A percentile compares a stretch with the other conserved stretches of the same genome.
Conservation (phyloP, 1,284 basidiomycete genomes). For the Cutaneotrichosporon sp. region DNA sequence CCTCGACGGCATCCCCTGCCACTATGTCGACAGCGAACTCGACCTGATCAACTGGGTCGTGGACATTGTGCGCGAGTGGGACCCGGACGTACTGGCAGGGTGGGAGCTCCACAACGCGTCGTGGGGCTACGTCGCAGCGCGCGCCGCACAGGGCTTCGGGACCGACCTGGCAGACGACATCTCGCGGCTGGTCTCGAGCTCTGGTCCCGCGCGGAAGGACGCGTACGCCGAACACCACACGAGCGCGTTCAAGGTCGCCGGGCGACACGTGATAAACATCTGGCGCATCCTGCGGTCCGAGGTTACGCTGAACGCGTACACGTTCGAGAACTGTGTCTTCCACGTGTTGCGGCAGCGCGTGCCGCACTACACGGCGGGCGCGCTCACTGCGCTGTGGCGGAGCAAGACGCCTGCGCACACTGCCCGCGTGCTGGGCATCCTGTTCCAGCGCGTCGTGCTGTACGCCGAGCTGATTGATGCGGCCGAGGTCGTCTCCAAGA, state of each 20-base stretch:
- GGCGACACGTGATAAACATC: conserved; percentile 86
- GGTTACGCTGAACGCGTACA: conserved; percentile 74
- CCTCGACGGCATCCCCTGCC: conserved; percentile 57
- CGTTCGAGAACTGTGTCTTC: conserved; percentile 87
- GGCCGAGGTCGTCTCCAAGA: conserved; percentile 81
- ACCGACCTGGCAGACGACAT: conserved; percentile 68
- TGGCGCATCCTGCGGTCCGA: conserved; percentile 92
- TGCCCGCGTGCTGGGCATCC: conserved; percentile 64
- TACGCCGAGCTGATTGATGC: conserved; percentile 76
- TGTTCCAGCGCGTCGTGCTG: conserved; percentile 64
- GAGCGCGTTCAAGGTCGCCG: conserved; percentile 79
- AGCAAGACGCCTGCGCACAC: conserved; percentile 63
- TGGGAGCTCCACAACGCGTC: conserved; percentile 88
- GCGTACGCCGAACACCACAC: conserved; percentile 75
- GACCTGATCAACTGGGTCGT: conserved; percentile 79
- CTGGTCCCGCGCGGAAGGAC: conserved; percentile 57
- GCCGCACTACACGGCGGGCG: conserved; percentile 70
- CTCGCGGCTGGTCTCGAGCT: conserved; percentile 63
- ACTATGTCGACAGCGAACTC: conserved; percentile 70
- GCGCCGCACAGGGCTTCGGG: conserved; percentile 63
- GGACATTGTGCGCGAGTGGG: conserved; percentile 73
- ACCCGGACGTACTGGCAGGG: conserved; percentile 89
- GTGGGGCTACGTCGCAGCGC: conserved; percentile 86
- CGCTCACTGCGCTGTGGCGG: conserved; percentile 72
- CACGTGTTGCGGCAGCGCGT: conserved; percentile 74